These are phyloP conservation scores for Pseudoneurospora amorphoporcata DNA, from an alignment of 495 filamentous ascomycete species.

Conservation along the genomic window DNA sequence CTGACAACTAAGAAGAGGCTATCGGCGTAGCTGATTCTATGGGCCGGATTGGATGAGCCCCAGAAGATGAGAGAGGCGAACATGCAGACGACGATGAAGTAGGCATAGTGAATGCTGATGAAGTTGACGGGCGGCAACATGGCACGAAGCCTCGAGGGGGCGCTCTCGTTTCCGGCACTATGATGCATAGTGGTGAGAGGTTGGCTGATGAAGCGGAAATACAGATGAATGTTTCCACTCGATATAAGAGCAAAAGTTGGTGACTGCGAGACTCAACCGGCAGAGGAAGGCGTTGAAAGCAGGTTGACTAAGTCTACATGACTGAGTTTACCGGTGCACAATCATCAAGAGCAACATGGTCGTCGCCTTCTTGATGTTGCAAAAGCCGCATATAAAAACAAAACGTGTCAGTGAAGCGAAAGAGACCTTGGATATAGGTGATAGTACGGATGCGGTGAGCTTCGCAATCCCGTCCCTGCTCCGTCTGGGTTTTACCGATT, in stretches of 20 bases:
- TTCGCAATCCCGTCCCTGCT: background rate
- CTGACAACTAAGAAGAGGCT: constrained; percentile 66
- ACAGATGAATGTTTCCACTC: background rate
- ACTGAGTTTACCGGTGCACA: background rate
- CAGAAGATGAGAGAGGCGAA: constrained; percentile 64
- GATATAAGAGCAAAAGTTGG: background rate
- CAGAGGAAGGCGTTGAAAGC: background rate
- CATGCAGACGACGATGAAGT: constrained; percentile 61
- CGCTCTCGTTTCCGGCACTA: background rate
- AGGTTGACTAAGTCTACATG: background rate
- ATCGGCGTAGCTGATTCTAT: constrained; percentile 61
- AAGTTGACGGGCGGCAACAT: constrained; percentile 56
- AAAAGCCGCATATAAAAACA: background rate
- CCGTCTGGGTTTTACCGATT: background rate
- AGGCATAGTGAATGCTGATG: constrained; percentile 61
- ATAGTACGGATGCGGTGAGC: background rate
- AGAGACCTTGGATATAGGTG: background rate
- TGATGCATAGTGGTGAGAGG: background rate
- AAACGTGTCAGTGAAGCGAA: background rate
- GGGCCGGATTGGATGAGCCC: constrained; percentile 46
- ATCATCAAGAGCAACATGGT: background rate
- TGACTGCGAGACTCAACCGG: background rate
- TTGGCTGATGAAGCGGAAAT: background rate
- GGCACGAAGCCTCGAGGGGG: background rate
- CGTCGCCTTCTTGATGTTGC: background rate